Percentiles rank a stretch among this genome's conserved stretches.
Evolutionary conservation across 768 basidiomycete species (phyloP).

Genomic region (Clavaria fumosa): DNA sequence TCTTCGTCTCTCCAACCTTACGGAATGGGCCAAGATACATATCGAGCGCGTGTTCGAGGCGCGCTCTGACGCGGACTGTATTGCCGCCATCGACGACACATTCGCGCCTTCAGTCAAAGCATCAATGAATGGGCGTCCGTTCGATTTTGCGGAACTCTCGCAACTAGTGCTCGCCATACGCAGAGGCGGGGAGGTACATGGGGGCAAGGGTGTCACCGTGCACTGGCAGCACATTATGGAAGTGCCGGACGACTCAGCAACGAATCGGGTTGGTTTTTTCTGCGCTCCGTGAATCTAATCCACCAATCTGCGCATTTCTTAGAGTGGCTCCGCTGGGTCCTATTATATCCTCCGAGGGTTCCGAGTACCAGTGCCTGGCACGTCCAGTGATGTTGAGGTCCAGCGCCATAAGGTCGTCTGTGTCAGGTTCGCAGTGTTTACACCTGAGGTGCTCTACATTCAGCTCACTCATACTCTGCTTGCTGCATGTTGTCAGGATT

Average conservation of each 20-base stretch:
- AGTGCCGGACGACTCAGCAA: conserved; percentile 23
- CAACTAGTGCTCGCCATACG: conserved; percentile 27
- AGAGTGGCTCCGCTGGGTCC: conserved; percentile 37
- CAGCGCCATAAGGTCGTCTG: conserved; percentile 37
- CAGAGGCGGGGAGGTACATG: conserved; percentile 24
- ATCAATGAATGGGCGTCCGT: conserved; percentile 28
- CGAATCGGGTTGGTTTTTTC: conserved; percentile 26
- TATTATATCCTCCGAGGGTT: conserved; percentile 38
- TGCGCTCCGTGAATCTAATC: conserved; percentile 1
- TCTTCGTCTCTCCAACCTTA: conserved; percentile 24
- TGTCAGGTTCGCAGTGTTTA: conserved; percentile 27
- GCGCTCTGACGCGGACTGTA: conserved; percentile 25
- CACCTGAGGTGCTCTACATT: no score
- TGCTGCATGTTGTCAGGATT: conserved; percentile 18
- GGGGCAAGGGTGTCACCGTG: conserved; percentile 26
- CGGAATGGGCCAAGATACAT: conserved; percentile 35
- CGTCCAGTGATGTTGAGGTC: conserved; percentile 20
- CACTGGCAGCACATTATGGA: conserved; percentile 34
- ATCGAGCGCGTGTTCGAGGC: conserved; percentile 38
- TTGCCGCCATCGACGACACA: conserved; percentile 28
- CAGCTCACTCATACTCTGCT: neutral
- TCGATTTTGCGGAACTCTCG: conserved; percentile 26
- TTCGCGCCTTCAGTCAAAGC: conserved; percentile 28
- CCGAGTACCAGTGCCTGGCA: conserved; percentile 22
- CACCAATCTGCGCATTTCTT: conserved; percentile 4